Percentiles rank a stretch among this genome's conserved stretches.
phyloP scores from a whole-genome alignment of 495 filamentous ascomycete genomes.

The Xylaria intraflava region DNA sequence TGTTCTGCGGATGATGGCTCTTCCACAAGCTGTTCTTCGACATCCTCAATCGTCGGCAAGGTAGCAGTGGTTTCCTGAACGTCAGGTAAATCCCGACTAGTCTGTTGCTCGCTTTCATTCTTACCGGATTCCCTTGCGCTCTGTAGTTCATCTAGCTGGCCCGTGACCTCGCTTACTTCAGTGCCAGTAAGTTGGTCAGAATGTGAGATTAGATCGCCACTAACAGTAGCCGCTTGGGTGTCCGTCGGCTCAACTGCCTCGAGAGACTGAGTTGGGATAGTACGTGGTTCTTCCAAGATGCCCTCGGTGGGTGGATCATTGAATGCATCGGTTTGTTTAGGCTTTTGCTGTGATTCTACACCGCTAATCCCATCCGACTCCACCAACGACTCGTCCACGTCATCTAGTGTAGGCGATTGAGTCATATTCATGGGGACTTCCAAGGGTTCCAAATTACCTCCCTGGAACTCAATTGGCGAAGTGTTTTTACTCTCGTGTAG shows the following conservation, averaged over 20 bases:
- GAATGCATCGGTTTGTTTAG: slow-evolving; percentile 10
- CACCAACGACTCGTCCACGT: slow-evolving; percentile 17
- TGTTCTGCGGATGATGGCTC: neutral
- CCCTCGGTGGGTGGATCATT: slow-evolving; percentile 6
- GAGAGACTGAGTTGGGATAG: slow-evolving; percentile 10
- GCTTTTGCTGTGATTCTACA: slow-evolving; percentile 12
- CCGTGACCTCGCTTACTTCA: slow-evolving; percentile 5
- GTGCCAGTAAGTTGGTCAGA: slow-evolving; percentile 8
- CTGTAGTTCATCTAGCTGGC: slow-evolving; percentile 1
- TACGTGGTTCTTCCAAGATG: slow-evolving; percentile 10
- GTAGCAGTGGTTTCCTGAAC: neutral
- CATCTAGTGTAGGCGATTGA: slow-evolving; percentile 1
- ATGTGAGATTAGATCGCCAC: slow-evolving; percentile 8
- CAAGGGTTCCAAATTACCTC: neutral
- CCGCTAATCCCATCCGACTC: slow-evolving; percentile 15
- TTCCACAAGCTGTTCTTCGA: neutral
- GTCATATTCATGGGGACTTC: neutral
- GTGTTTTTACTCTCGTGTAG: neutral
- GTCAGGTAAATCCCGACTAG: slow-evolving; percentile 11
- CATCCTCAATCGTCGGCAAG: neutral
- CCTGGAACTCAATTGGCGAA: neutral
- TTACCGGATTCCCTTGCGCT: slow-evolving; percentile 25
- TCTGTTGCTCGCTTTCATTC: slow-evolving; percentile 17
- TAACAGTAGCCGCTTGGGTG: neutral
- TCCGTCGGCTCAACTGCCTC: slow-evolving; percentile 8